A percentile compares a stretch with the other conserved stretches of the same genome.
Evolutionary conservation across 2,329 filamentous ascomycete species (phyloP).

Genomic region (Ambrosiella xylebori): DNA sequence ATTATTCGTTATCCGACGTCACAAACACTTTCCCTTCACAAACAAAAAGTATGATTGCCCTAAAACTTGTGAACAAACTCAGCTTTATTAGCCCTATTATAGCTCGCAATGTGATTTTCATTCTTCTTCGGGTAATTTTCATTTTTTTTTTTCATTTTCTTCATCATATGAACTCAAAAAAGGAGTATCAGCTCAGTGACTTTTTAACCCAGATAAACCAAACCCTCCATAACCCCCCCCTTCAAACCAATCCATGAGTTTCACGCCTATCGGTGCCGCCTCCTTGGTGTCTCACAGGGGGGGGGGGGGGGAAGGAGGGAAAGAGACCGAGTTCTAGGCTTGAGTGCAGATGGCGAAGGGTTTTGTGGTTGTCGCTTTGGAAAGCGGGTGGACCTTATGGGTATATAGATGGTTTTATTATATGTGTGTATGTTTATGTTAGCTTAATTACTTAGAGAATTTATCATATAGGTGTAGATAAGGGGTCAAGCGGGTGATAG

Average conservation of each 20-base stretch:
- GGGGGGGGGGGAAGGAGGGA: background rate
- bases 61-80: background rate
- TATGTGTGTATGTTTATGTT: no score
- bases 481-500: background rate
- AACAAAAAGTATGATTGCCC: background rate
- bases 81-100: background rate
- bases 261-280: conserved; percentile 8
- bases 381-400: no score
- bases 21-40: no score
- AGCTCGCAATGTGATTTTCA: background rate
- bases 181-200: background rate
- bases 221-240: background rate
- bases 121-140: background rate
- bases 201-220: background rate
- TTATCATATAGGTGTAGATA: no score
- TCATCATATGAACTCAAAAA: background rate
- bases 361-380: no score
- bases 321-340: background rate
- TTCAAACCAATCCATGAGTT: conserved; percentile 10
- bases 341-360: no score
- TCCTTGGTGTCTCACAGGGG: background rate
- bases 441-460: no score
- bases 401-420: no score
- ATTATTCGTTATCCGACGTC: no score
- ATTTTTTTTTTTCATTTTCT: background rate